phyloP scores from a whole-genome alignment of 202 grass and related monocot genomes.

The Saccharum hybrid region DNA sequence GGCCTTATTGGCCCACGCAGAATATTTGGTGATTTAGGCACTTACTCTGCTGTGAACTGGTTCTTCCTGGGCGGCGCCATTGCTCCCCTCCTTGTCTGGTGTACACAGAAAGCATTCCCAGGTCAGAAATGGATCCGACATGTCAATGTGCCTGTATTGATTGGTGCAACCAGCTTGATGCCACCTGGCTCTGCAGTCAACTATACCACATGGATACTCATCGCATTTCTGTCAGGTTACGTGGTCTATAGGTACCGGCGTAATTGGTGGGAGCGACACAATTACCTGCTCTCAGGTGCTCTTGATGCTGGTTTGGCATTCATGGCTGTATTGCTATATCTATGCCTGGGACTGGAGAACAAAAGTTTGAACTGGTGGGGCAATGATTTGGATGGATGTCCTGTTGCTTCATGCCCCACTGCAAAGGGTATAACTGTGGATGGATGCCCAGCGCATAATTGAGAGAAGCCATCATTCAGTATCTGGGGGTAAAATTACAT shows the following conservation, averaged over 20 bases:
- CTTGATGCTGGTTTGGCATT: conserved; percentile 90
- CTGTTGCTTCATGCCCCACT: conserved; percentile 80
- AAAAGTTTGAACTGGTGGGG: conserved; percentile 79
- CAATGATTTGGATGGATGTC: conserved; percentile 88
- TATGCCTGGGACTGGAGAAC: conserved; percentile 83
- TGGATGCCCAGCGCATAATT: conserved; percentile 63
- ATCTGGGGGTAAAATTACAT: background rate
- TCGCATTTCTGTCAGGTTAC: conserved; percentile 84
- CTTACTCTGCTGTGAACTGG: conserved; percentile 87
- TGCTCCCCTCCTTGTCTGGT: conserved; percentile 73
- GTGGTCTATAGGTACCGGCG: conserved; percentile 73
- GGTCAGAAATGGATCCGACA: conserved; percentile 67
- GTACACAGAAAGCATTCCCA: conserved; percentile 72
- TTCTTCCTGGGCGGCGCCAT: conserved; percentile 84
- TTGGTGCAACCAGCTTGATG: conserved; percentile 64
- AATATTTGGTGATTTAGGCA: conserved; percentile 81
- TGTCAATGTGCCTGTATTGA: conserved; percentile 81
- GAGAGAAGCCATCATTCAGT: background rate
- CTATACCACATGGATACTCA: conserved; percentile 82
- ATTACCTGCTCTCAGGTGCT: conserved; percentile 85
- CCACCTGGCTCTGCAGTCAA: conserved; percentile 80
- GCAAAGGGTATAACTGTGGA: conserved; percentile 65
- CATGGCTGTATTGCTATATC: conserved; percentile 87
- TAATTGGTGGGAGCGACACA: conserved; percentile 86
- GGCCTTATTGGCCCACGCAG: conserved; percentile 80